A percentile compares a stretch with the other conserved stretches of the same genome.
Conservation (phyloP, 257 asterid species). For the Paraleonurus japonicus region DNA sequence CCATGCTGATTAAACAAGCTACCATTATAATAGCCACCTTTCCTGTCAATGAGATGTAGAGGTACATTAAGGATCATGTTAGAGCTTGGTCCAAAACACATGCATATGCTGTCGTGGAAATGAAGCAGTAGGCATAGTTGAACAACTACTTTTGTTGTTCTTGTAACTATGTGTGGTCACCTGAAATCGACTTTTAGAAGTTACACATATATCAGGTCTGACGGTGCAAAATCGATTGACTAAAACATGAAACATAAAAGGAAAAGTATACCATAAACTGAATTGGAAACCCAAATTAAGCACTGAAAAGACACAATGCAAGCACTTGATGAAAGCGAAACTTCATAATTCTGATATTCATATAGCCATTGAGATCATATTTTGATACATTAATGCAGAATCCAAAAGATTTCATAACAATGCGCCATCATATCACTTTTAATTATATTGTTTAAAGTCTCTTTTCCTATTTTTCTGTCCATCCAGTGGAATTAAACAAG, state of each 20-base stretch:
- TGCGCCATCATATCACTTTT: not conserved
- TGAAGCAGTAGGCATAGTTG: not conserved
- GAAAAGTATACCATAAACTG: not conserved
- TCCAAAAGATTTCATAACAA: slow-evolving; percentile 9
- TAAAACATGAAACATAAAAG: slow-evolving; percentile 8
- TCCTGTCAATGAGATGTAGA: slow-evolving; percentile 47
- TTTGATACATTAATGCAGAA: slow-evolving; percentile 5
- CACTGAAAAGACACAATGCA: not conserved
- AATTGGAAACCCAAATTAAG: not conserved
- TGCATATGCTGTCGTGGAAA: slow-evolving; percentile 1
- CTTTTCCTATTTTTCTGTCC: slow-evolving; percentile 12
- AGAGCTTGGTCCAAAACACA: not conserved
- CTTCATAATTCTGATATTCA: slow-evolving; percentile 8
- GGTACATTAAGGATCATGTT: slow-evolving; percentile 11
- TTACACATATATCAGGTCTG: not conserved
- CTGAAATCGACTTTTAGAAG: not conserved
- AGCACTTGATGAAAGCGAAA: slow-evolving; percentile 9
- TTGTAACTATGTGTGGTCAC: not conserved
- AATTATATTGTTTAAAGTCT: slow-evolving; percentile 3
- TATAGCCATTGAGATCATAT: not conserved
- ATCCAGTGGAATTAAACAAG: no score
- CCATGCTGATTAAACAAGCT: slow-evolving; percentile 71
- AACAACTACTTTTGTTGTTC: not conserved
- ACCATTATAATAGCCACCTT: slow-evolving; percentile 54
- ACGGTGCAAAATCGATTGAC: slow-evolving; percentile 16